A percentile compares a stretch with the other conserved stretches of the same genome.
Evolutionary conservation across 106 monocot species (phyloP).

Genomic region (Platanthera zijinensis): DNA sequence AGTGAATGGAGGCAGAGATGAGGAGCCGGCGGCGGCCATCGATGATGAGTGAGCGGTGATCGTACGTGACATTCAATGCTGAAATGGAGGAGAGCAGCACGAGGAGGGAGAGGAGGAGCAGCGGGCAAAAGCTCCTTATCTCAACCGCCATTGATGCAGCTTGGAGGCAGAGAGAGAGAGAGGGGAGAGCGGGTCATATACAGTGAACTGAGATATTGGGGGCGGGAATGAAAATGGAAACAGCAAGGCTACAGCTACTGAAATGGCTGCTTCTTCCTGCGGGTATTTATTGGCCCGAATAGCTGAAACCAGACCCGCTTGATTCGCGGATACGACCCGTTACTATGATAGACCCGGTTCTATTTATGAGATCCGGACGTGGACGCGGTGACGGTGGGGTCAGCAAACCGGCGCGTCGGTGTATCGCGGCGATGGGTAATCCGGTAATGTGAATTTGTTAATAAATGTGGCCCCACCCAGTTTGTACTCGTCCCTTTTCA

Average conservation of each 20-base stretch:
- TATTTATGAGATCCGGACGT: too few relatives aligned
- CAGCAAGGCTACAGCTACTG: not conserved
- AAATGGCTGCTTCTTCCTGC: not conserved
- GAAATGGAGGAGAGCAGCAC: constrained; percentile 4
- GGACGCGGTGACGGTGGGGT: too few relatives aligned
- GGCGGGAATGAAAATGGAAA: not conserved
- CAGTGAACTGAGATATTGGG: not conserved
- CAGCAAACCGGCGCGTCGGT: too few relatives aligned
- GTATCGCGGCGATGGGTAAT: too few relatives aligned
- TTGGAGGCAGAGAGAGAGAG: not conserved
- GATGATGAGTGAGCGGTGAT: constrained; percentile 85
- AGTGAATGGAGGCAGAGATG: constrained; percentile 95
- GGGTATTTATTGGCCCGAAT: not conserved
- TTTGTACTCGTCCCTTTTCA: too few relatives aligned
- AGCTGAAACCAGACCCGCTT: not conserved
- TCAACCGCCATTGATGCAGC: not conserved
- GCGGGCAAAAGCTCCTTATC: not conserved
- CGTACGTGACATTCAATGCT: constrained; percentile 71
- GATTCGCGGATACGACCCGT: too few relatives aligned
- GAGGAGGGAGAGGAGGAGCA: constrained; percentile 9
- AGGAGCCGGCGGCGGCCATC: constrained; percentile 69
- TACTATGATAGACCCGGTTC: too few relatives aligned
- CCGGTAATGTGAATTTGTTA: too few relatives aligned
- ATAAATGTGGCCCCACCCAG: too few relatives aligned
- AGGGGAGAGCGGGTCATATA: not conserved